Percentiles rank a stretch among this genome's conserved stretches.
Conservation (phyloP, 176 grass and related monocot species). For the Sorghum bicolor region Sorghum_bicolor_NCBIv3 NC_012870.2:12760501-12761000, state of each 20-base stretch:
- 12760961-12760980: background rate
- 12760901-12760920: background rate
- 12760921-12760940: background rate
- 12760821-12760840: conserved; percentile 48
- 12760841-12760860: conserved; percentile 53
- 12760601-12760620: no score
- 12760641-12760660: background rate
- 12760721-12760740: background rate
- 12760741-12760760: background rate
- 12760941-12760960: background rate
- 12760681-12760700: background rate
- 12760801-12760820: conserved; percentile 63
- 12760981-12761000: background rate
- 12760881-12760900: background rate
- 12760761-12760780: conserved; percentile 37
- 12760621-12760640: no score
- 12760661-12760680: background rate
- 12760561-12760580: no score
- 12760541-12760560: background rate
- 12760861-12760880: conserved; percentile 80
- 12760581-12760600: background rate
- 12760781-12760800: conserved; percentile 46
- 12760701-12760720: background rate
- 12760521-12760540: background rate
- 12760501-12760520: background rate